These are phyloP conservation scores for Fusarium keratoplasticum DNA, from an alignment of 2,329 filamentous ascomycete genomes.

Conservation along the genomic window DNA sequence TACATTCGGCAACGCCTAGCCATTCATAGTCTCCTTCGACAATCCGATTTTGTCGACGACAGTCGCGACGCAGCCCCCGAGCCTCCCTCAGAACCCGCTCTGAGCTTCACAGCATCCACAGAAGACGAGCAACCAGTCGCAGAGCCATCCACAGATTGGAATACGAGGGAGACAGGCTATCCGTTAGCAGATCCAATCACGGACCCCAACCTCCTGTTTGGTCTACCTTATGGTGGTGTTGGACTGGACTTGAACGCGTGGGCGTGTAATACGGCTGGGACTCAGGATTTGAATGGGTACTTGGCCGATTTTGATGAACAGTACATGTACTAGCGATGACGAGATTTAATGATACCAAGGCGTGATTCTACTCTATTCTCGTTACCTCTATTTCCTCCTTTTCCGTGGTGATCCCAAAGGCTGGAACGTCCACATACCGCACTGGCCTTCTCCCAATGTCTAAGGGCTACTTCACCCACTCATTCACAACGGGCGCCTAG, in stretches of 20 bases:
- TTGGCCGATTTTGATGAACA: slow-evolving; percentile 39
- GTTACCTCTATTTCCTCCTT: not conserved
- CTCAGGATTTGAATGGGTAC: slow-evolving; percentile 30
- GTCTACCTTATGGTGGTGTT: slow-evolving; percentile 34
- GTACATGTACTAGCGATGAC: slow-evolving; percentile 39
- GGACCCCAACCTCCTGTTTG: slow-evolving; percentile 39
- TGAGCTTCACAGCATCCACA: slow-evolving; percentile 37
- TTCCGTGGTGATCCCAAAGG: not conserved
- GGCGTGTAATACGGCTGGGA: slow-evolving; percentile 26
- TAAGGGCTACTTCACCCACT: not conserved
- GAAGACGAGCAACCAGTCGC: slow-evolving; percentile 35
- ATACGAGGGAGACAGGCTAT: slow-evolving; percentile 15
- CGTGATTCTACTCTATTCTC: not conserved
- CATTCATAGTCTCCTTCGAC: slow-evolving; percentile 54
- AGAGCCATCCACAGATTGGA: slow-evolving; percentile 27
- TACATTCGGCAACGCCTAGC: slow-evolving; percentile 49
- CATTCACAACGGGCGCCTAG: not conserved
- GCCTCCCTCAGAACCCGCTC: slow-evolving; percentile 27
- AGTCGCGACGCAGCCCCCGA: slow-evolving; percentile 48
- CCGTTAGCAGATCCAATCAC: slow-evolving; percentile 15
- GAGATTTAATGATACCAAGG: not conserved
- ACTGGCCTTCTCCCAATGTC: not conserved
- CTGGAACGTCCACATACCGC: not conserved
- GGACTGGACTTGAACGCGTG: slow-evolving; percentile 37
- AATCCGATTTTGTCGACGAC: slow-evolving; percentile 55